These are phyloP conservation scores for Cladosporium velox DNA, from an alignment of 2,329 filamentous ascomycete species.

Conservation along the genomic window DNA sequence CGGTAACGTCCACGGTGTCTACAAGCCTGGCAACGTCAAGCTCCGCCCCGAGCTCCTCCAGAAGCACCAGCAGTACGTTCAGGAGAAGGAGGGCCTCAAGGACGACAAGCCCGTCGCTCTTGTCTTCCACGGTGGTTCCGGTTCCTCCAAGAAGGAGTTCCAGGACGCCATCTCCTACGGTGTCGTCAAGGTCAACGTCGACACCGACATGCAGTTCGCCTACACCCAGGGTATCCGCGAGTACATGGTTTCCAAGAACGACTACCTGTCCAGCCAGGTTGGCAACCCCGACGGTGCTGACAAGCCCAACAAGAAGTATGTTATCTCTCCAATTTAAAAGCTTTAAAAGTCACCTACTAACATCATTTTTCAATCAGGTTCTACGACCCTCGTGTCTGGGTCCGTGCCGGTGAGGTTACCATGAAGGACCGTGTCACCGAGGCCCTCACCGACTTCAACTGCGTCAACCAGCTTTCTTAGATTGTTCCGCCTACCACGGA, in stretches of 20 bases:
- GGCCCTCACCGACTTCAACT: constrained; percentile 91
- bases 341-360: constrained; percentile 36
- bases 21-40: constrained; percentile 97
- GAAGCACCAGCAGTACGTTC: constrained; percentile 94
- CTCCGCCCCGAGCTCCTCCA: constrained; percentile 92
- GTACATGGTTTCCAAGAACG: constrained; percentile 91
- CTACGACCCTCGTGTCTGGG: constrained; percentile 84
- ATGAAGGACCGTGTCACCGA: constrained; percentile 80
- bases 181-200: constrained; percentile 99
- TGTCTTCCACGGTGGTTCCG: constrained; percentile 98
- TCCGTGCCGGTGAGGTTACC: constrained; percentile 94
- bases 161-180: constrained; percentile 84
- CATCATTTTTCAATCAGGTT: constrained; percentile 35
- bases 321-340: neutral
- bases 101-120: constrained; percentile 95
- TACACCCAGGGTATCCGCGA: constrained; percentile 92
- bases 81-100: constrained; percentile 70
- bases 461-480: constrained; percentile 63
- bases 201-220: constrained; percentile 96
- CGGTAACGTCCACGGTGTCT: constrained; percentile 98
- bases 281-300: constrained; percentile 94
- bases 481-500: neutral
- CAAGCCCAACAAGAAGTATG: constrained; percentile 96
- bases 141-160: constrained; percentile 89
- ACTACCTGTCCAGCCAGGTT: constrained; percentile 82